These are phyloP conservation scores for Rhodomyrtus psidioides DNA, from an alignment of 441 rosid species.

Conservation along the genomic window DNA sequence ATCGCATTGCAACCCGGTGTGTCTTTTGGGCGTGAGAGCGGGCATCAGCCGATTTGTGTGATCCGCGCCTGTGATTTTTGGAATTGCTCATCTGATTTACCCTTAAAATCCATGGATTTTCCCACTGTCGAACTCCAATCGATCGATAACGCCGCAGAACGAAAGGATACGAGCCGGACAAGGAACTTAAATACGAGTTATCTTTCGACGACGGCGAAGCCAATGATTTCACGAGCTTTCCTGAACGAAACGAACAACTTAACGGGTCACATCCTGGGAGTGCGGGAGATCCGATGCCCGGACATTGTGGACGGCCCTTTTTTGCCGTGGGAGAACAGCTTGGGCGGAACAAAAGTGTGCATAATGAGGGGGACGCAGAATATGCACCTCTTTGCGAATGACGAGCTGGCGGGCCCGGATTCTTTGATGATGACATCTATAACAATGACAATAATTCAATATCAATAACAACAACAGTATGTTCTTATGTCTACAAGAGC, in stretches of 20 bases:
- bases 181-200: background rate
- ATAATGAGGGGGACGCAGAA: background rate
- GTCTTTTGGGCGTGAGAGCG: background rate
- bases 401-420: background rate
- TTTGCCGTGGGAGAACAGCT: background rate
- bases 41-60: background rate
- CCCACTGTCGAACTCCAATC: background rate
- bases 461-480: background rate
- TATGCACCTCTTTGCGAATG: background rate
- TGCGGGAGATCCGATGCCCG: background rate
- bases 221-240: too few relatives aligned
- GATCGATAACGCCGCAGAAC: background rate
- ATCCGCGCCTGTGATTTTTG: background rate
- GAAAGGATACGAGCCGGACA: background rate
- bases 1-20: background rate
- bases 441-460: background rate
- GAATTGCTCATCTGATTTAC: background rate
- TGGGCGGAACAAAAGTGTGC: background rate
- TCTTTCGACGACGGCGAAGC: background rate
- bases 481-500: background rate
- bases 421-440: background rate
- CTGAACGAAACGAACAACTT: background rate
- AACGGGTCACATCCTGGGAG: background rate
- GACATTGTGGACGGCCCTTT: background rate
- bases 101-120: background rate